Evolutionary conservation across 2,329 filamentous ascomycete genomes (phyloP).

Genomic region (Shiraia bambusicola): DNA sequence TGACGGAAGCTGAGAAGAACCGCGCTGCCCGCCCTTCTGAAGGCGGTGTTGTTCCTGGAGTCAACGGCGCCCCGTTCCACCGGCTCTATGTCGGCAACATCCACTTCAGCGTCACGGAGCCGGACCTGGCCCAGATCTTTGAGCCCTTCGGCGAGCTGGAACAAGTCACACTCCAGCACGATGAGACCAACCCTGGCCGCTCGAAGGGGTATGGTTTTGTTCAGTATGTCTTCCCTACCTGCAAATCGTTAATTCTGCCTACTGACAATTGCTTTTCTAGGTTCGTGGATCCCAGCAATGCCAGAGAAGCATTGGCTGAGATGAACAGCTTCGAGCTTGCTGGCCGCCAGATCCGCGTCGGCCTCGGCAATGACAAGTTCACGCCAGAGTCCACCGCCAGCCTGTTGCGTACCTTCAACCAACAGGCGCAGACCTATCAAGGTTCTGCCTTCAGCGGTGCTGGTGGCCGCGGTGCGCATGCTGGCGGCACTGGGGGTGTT

Average conservation of each 20-base stretch:
- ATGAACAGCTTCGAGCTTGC: constrained; percentile 99
- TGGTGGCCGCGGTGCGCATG: constrained; percentile 81
- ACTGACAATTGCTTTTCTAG: constrained; percentile 55
- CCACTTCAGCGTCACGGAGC: constrained; percentile 98
- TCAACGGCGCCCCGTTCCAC: constrained; percentile 91
- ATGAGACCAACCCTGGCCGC: constrained; percentile 65
- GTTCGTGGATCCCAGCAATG: constrained; percentile 85
- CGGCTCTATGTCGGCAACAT: constrained; percentile 99
- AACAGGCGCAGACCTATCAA: constrained; percentile 64
- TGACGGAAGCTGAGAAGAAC: constrained; percentile 99
- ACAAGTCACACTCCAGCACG: constrained; percentile 96
- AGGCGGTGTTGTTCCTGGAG: constrained; percentile 60
- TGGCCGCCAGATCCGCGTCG: constrained; percentile 94
- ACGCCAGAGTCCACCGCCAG: constrained; percentile 94
- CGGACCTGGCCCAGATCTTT: constrained; percentile 93
- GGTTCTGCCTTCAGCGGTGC: constrained; percentile 89
- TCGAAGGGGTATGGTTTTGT: constrained; percentile 93
- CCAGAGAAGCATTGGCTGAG: constrained; percentile 92
- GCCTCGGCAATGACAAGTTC: constrained; percentile 99
- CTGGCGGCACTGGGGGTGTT: constrained; percentile 67
- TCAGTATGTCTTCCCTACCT: constrained; percentile 66
- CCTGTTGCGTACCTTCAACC: constrained; percentile 87
- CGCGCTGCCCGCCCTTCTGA: constrained; percentile 81
- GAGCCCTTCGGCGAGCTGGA: constrained; percentile 97
- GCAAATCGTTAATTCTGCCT: neutral